Percentiles rank a stretch among this genome's conserved stretches.
Evolutionary conservation across 169 alveolate genomes (phyloP).

Genomic region (Neospora caninum): DNA sequence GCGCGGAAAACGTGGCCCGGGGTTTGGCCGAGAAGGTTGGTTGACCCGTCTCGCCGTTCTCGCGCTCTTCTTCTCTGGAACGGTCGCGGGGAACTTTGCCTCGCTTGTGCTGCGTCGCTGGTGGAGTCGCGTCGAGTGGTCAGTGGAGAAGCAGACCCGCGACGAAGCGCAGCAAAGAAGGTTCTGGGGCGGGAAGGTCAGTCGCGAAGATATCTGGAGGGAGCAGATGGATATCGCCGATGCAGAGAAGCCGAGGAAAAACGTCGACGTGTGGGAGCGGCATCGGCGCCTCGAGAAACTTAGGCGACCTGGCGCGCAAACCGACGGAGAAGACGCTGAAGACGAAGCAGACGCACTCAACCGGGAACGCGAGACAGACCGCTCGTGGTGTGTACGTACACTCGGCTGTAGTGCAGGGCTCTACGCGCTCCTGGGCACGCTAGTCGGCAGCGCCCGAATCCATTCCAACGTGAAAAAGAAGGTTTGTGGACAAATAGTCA

Average conservation of each 20-base stretch:
- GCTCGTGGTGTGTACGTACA: constrained; percentile 21
- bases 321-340: background rate
- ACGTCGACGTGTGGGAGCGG: background rate
- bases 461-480: background rate
- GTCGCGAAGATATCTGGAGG: background rate
- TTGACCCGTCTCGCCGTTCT: background rate
- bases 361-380: background rate
- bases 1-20: background rate
- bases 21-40: background rate
- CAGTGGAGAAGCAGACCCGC: background rate
- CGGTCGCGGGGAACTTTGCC: background rate
- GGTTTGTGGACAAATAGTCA: background rate
- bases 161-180: background rate
- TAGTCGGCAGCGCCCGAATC: constrained; percentile 15
- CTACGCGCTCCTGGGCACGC: background rate
- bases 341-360: background rate
- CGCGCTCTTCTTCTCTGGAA: background rate
- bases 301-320: background rate
- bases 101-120: background rate
- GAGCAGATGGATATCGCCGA: background rate
- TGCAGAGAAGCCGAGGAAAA: background rate
- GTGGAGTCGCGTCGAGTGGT: background rate
- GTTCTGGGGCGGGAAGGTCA: background rate
- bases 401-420: constrained; percentile 12
- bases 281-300: background rate